Base-by-base conservation (phyloP, 2,329 filamentous ascomycete species). In the Monilinia fructicola region DNA sequence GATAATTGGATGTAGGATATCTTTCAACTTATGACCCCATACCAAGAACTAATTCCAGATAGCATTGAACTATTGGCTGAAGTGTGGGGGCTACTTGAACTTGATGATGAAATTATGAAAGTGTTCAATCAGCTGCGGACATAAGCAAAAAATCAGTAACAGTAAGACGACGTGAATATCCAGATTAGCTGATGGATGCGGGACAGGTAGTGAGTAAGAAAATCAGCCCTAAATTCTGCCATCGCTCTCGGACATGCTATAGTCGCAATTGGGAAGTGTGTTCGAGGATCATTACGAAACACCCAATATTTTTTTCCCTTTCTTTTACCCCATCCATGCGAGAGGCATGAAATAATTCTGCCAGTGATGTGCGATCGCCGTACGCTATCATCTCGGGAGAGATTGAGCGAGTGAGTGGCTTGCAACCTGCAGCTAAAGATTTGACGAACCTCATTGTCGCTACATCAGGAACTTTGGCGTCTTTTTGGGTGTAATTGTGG, bases 381-480 rank as follows among this genome's bases (percentile, higher is more conserved):
- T 14, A 9, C 58, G 26, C 44, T 28, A 38, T 52, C 58, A 50
- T 50, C 28, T 26, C 58, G 44, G 58, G n/a, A 61, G 50, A 28
- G 31, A 38, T 38, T 23, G 53, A 60, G 16, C n/a, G 31, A 26
- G 44, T 50, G 31, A 26, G 44, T 50, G 44, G 44, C 58, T 40
- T 50, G 31, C 44, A 52, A 48, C 14, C 35, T 61, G 58, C 44
- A 61, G 58, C 42, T 61, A 61, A 61, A n/a, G n/a, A 50, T 52
- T 44, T 61, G 58, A 61, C 44, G 16, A 21, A 50, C n/a, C n/a
- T 52, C 58, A 61, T 35, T 61, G 31, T 26, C 58, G 50, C 44
- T n/a, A 61, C 44, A 26, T 40, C 38, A 35, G 42, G 44, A 50
- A 50, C 14, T 38, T 35, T 48, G 58, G n/a, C 58, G 44, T 38